Conservation (phyloP, 768 basidiomycete species). For the Gelatoporia subvermispora region DNA sequence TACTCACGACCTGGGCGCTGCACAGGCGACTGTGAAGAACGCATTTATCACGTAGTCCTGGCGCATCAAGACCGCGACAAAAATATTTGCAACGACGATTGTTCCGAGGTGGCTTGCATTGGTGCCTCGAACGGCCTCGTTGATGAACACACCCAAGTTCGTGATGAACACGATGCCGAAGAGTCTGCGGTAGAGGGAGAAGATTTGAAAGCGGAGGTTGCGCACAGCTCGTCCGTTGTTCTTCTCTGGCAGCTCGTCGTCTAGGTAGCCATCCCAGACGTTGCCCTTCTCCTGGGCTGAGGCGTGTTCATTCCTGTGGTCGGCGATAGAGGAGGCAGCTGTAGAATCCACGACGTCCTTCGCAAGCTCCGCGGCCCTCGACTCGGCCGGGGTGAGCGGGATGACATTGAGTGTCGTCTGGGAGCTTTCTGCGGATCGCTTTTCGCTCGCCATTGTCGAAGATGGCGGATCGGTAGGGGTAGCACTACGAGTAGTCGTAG, state of each 20-base stretch:
- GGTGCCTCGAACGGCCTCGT: constrained; percentile 26
- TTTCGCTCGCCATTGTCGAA: too few relatives aligned
- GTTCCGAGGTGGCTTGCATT: constrained; percentile 25
- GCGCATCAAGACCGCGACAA: constrained; percentile 34
- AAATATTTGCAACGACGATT: constrained; percentile 39
- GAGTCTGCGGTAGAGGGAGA: constrained; percentile 46
- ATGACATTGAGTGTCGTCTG: too few relatives aligned
- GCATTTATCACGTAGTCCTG: constrained; percentile 51
- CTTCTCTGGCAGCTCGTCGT: constrained; percentile 46
- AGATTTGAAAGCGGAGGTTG: constrained; percentile 48
- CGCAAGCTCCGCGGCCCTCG: not conserved
- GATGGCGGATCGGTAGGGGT: too few relatives aligned
- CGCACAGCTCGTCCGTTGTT: constrained; percentile 36
- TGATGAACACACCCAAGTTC: constrained; percentile 44
- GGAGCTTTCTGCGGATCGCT: too few relatives aligned
- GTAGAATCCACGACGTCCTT: constrained; percentile 6
- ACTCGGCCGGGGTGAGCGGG: not conserved
- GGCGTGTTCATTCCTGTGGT: constrained; percentile 8
- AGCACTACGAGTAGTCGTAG: too few relatives aligned
- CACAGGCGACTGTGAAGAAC: constrained; percentile 45
- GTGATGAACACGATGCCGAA: constrained; percentile 45
- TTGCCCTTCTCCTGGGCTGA: constrained; percentile 17
- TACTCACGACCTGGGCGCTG: constrained; percentile 42
- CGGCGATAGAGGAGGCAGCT: constrained; percentile 10
- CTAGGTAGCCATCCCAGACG: constrained; percentile 44